Conservation (phyloP, 257 asterid genomes). For the Solanum appendiculatum region DNA sequence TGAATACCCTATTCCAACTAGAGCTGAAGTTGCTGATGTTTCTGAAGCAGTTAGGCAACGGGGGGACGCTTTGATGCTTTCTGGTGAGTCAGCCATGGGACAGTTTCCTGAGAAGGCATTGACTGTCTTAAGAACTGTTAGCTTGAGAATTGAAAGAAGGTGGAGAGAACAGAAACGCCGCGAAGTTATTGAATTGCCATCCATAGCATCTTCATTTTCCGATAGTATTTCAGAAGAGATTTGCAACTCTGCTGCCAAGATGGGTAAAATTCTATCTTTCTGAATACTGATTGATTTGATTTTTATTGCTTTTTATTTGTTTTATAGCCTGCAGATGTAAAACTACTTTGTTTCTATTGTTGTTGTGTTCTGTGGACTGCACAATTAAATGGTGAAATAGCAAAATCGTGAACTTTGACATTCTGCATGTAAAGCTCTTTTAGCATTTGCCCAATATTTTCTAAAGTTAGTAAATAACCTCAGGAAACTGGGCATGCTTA, state of each 20-base stretch:
- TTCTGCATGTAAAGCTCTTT: neutral
- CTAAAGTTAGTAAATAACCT: neutral
- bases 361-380: neutral
- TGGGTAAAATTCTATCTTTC: slow-evolving; percentile 54
- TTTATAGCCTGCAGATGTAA: neutral
- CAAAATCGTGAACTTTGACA: neutral
- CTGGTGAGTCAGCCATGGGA: slow-evolving; percentile 99
- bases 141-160: slow-evolving; percentile 94
- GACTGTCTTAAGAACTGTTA: slow-evolving; percentile 86
- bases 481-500: neutral
- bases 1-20: slow-evolving; percentile 96
- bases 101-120: slow-evolving; percentile 94
- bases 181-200: slow-evolving; percentile 71
- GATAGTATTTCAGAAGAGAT: slow-evolving; percentile 94
- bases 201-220: slow-evolving; percentile 70
- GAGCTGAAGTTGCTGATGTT: slow-evolving; percentile 99
- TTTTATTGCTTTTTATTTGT: neutral
- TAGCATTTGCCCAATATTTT: neutral
- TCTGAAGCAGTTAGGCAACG: slow-evolving; percentile 98
- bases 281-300: neutral
- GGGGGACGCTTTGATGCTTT: slow-evolving; percentile 94
- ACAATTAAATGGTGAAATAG: neutral
- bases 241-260: slow-evolving; percentile 95
- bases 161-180: slow-evolving; percentile 90
- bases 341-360: neutral